Evolutionary conservation across 192 early-diverging fungal species (phyloP), one percentile per base, ranked within the genome.

Genomic region (Rhizophagus clarus): DNA sequence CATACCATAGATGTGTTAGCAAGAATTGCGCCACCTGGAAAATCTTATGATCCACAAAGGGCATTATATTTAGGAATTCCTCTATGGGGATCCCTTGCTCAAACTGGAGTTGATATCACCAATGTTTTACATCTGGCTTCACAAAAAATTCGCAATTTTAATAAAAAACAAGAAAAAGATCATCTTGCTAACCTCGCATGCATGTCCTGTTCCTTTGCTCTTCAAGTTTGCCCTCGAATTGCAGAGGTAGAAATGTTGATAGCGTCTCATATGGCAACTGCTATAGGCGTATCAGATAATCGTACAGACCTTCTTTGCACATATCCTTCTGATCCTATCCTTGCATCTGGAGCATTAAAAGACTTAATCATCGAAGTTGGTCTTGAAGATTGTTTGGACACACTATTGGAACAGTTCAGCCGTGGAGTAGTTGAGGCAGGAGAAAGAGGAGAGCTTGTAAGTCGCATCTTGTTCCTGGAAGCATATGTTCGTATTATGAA

Each of bases 101-200:
- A 72, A 72, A 22, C 37, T 45, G 70, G 29, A 12, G 37, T 72
- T 37, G 32, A 45, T 37, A 22, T 72, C 32, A 37, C 3, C n/a
- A n/a, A 72, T 7, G 4, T 72, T 42, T 20, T 42, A 4, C 37
- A 71, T 9, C 20, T 72, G n/a, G 70, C 70, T 72, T 42, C 70
- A 42, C 70, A 72, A 72, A 72, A 72, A 42, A 72, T 72, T 24
- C 70, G 37, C 22, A 72, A 72, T 42, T 72, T 72, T 72, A 72
- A n/a, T 32, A 72, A 42, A 72, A 72, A 72, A n/a, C 24, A 66
- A 31, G 31, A 71, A 3, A 72, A 72, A 42, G 37, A 72, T 42
- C 0, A 72, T 72, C 70, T 72, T 40, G 70, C 37, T n/a, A 72
- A 31, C 22, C 37, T 71, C 42, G 69, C 37, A 71, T 71, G 31